These are phyloP conservation scores for Trichoderma harzianum DNA, from an alignment of 2,329 filamentous ascomycete genomes.

Conservation along the genomic window DNA sequence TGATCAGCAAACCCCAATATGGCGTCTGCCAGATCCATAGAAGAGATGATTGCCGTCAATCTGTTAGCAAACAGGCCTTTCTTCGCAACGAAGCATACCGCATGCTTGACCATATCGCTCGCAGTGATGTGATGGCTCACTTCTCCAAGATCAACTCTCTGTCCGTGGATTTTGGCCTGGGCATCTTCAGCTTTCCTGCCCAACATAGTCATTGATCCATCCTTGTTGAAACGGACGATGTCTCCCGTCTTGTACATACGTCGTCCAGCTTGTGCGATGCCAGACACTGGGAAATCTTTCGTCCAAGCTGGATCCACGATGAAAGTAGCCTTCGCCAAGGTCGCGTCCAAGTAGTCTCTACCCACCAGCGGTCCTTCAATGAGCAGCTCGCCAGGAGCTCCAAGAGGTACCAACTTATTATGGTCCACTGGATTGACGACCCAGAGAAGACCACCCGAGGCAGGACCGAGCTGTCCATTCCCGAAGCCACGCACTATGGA, in stretches of 20 bases:
- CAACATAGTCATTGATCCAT: neutral
- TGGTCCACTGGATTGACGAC: neutral
- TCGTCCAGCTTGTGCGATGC: neutral
- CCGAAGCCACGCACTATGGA: neutral
- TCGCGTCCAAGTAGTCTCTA: neutral
- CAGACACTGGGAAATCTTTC: neutral
- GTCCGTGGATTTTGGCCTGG: neutral
- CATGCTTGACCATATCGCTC: neutral
- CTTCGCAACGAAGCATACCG: neutral
- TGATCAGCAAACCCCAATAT: neutral
- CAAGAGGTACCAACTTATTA: neutral
- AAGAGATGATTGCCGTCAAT: neutral
- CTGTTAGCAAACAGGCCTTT: neutral
- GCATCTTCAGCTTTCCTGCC: neutral
- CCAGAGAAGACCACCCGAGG: neutral
- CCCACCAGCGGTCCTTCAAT: neutral
- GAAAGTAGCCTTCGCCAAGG: neutral
- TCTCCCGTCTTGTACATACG: neutral
- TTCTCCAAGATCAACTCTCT: neutral
- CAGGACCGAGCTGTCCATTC: neutral
- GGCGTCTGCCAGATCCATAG: neutral
- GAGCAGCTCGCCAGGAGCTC: neutral
- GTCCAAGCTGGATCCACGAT: neutral
- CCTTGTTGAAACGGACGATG: neutral
- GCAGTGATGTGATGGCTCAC: neutral